Base-by-base conservation (phyloP, 768 basidiomycete genomes). In the Boletus sp. region DNA sequence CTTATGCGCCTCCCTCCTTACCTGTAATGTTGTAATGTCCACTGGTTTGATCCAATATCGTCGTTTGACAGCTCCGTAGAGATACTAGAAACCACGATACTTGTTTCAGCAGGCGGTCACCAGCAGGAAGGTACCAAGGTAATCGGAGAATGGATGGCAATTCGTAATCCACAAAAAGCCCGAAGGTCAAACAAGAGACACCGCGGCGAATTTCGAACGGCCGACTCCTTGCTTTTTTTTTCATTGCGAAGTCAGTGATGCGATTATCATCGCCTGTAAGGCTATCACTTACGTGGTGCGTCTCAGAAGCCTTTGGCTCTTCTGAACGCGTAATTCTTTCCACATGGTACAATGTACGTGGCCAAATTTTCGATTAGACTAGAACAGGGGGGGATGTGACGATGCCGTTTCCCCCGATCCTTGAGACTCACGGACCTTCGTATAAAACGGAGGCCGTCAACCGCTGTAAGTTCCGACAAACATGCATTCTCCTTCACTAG, bases 231-330 rank as follows among this genome's bases (percentile, higher is more conserved):
- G 30, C 44, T 33, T 50, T 53, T 50, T 53, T 46, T 55, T 51
- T 23, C 23, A 14, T 43, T 47, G 50, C 52, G 54, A 65, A 62
- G 53, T 57, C 43, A 35, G 38, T 17, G 45, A 51, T 29, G 39
- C 54, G 58, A 66, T 65, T 55, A 48, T 60, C 65, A 50, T 59
- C 7, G 55, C 38, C 40, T 54, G 49, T 47, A 52, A 57, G 54
- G 51, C 30, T 63, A 56, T 63, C 60, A 55, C 55, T 68, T 65
- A 66, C 64, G 66, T 65, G 56, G 63, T 58, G 51, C 56, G 48
- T 56, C 47, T 55, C 55, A 37, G 29, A 47, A 21, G 23, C 47
- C 40, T 54, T 54, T 35, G 40, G 27, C 11, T 49, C 42, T 55
- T 58, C 63, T 37, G 49, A 41, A 46, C n/a, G 55, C 35, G 54